A percentile compares a stretch with the other conserved stretches of the same genome.
phyloP scores from a whole-genome alignment of 345 rosid genomes.

The Sisymbrium altissimum region DNA sequence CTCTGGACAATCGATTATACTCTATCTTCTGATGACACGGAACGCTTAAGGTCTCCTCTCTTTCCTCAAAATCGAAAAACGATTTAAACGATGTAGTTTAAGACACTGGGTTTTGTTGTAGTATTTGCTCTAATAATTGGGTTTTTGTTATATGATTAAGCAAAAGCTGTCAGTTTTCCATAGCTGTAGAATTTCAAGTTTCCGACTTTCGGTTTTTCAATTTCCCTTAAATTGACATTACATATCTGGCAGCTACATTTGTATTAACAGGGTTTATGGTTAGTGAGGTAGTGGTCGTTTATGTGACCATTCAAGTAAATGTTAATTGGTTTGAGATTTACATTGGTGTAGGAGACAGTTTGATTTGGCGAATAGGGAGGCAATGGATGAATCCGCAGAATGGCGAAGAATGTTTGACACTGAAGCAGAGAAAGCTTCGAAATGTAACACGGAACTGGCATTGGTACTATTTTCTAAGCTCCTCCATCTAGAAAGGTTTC shows the following conservation, averaged over 20 bases:
- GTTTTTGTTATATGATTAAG: neutral
- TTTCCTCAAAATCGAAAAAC: neutral
- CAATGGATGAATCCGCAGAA: constrained; percentile 94
- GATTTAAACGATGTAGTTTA: neutral
- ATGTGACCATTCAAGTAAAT: neutral
- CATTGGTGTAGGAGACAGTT: constrained; percentile 64
- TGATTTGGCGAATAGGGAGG: constrained; percentile 88
- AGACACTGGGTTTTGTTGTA: neutral
- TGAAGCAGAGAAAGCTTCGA: constrained; percentile 58
- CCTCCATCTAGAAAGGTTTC: neutral
- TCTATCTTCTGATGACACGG: constrained; percentile 59
- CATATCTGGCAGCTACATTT: neutral
- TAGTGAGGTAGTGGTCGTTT: neutral
- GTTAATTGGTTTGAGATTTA: neutral
- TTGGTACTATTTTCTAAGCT: constrained; percentile 42
- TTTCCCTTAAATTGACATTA: too few relatives aligned
- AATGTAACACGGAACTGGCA: constrained; percentile 53
- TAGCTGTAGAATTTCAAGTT: neutral
- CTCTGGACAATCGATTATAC: constrained; percentile 80
- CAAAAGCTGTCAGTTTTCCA: neutral
- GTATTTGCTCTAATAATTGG: neutral
- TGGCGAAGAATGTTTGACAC: constrained; percentile 79
- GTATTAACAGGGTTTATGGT: neutral
- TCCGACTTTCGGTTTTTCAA: neutral
- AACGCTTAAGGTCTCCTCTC: constrained; percentile 55